phyloP scores from a whole-genome alignment of 352 stramenopile species.

The Phytophthora podocarpi region DNA sequence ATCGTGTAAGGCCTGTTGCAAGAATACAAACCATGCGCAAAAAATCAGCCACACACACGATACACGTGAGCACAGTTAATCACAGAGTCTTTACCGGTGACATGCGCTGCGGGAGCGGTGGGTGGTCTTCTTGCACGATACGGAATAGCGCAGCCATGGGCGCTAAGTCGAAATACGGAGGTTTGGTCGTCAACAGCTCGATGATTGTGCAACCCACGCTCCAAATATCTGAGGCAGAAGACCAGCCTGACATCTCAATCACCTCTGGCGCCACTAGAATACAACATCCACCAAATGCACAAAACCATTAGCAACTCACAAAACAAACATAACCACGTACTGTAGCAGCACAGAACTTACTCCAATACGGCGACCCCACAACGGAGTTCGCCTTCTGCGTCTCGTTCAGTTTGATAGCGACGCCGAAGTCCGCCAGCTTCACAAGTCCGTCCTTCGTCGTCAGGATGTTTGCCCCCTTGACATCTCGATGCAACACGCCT shows the following conservation, averaged over 20 bases:
- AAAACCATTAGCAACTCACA: not conserved
- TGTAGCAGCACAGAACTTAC: constrained; percentile 35
- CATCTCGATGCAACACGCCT: constrained; percentile 92
- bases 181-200: constrained; percentile 92
- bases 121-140: constrained; percentile 94
- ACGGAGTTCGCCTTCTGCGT: constrained; percentile 90
- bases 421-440: constrained; percentile 94
- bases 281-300: constrained; percentile 3
- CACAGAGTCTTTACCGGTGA: constrained; percentile 56
- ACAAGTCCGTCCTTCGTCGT: constrained; percentile 92
- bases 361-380: constrained; percentile 96
- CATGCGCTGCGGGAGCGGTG: constrained; percentile 88
- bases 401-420: constrained; percentile 90
- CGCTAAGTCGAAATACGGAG: constrained; percentile 93
- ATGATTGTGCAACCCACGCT: constrained; percentile 96
- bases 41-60: not conserved
- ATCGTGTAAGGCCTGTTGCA: constrained; percentile 77
- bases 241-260: constrained; percentile 94
- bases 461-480: constrained; percentile 94
- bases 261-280: constrained; percentile 93
- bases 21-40: not conserved
- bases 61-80: not conserved
- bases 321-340: not conserved
- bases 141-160: constrained; percentile 92
- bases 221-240: constrained; percentile 94